phyloP scores from a whole-genome alignment of 225 moss, liverwort and hornwort genomes.

The Thuidium tamariscinum region DNA sequence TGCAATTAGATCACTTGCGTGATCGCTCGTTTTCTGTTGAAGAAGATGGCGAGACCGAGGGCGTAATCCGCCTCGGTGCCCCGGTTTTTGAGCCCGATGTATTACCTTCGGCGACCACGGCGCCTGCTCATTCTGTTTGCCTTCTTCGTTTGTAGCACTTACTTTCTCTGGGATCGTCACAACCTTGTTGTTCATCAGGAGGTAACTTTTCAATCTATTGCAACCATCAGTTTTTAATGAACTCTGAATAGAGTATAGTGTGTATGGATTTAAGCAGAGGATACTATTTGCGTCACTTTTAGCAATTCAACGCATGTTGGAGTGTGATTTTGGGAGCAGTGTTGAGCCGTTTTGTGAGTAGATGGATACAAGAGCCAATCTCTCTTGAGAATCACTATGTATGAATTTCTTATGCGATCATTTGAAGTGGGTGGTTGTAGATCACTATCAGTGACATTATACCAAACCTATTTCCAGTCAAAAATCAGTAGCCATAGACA shows the following conservation, averaged over 20 bases:
- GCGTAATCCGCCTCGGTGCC: conserved; percentile 13
- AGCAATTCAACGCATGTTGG: neutral
- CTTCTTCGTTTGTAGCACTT: conserved; percentile 47
- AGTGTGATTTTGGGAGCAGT: neutral
- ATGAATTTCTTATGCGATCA: neutral
- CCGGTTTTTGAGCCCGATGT: conserved; percentile 28
- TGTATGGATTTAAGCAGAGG: too few relatives aligned
- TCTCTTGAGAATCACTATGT: neutral
- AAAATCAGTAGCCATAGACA: neutral
- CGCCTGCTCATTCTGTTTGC: conserved; percentile 38
- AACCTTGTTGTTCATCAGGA: conserved; percentile 30
- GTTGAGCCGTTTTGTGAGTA: neutral
- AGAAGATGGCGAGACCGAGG: conserved; percentile 35
- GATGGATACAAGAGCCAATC: neutral
- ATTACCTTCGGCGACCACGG: conserved; percentile 43
- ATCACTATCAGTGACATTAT: neutral
- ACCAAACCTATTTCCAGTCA: neutral
- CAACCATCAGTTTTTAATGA: neutral
- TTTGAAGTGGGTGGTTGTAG: neutral
- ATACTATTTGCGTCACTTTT: neutral
- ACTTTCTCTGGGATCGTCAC: conserved; percentile 50
- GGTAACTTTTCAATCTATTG: conserved; percentile 7
- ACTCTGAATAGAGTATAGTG: neutral
- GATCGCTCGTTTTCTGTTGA: neutral
- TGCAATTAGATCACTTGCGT: neutral